phyloP scores from a whole-genome alignment of 2,329 filamentous ascomycete species.

The Macrophomina phaseolina region DNA sequence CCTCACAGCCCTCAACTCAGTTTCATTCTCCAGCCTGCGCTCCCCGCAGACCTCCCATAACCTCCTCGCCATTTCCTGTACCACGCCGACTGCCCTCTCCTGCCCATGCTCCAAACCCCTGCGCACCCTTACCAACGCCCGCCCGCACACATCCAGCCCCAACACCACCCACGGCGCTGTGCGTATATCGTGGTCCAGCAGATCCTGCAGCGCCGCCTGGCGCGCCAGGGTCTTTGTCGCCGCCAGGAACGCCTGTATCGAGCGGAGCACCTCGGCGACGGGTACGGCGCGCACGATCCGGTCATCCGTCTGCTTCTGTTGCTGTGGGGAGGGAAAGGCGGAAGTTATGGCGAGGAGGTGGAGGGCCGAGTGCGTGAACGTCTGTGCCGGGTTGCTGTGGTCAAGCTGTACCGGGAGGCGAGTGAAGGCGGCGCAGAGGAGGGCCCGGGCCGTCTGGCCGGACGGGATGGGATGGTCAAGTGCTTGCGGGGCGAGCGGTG shows the following conservation, averaged over 20 bases:
- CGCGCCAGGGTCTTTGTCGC: neutral
- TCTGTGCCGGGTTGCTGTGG: slow-evolving; percentile 1
- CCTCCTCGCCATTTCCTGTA: neutral
- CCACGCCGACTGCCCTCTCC: neutral
- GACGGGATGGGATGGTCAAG: neutral
- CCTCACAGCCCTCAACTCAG: neutral
- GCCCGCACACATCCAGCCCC: neutral
- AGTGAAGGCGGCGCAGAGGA: neutral
- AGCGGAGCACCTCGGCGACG: neutral
- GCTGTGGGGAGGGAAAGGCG: neutral
- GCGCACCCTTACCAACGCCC: neutral
- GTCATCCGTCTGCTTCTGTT: neutral
- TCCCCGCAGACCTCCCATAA: neutral
- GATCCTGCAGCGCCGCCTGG: slow-evolving; percentile 4
- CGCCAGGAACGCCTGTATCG: slow-evolving; percentile 1
- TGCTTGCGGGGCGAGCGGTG: neutral
- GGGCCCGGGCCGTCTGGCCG: neutral
- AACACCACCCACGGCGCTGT: neutral
- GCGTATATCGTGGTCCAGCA: neutral
- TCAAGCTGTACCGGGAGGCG: neutral
- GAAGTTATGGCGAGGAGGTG: neutral
- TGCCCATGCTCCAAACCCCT: neutral
- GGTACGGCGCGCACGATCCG: neutral
- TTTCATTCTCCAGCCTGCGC: neutral
- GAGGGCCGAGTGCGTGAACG: neutral